phyloP scores from a whole-genome alignment of 768 basidiomycete species.

The Pulveroboletus sp. region DNA sequence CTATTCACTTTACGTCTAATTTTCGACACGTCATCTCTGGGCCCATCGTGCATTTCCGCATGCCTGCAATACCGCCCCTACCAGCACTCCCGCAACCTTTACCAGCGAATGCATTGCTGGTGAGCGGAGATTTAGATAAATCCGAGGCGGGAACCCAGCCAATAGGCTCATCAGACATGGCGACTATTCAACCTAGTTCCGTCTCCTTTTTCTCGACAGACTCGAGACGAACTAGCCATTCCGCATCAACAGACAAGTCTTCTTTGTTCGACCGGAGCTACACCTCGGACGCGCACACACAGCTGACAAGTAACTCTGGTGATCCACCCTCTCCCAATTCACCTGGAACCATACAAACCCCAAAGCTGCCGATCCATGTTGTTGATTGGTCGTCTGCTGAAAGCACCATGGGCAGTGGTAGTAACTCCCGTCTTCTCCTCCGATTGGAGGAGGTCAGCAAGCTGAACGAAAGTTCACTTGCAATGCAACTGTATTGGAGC shows the following conservation, averaged over 20 bases:
- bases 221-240: slow-evolving; percentile 32
- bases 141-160: slow-evolving; percentile 20
- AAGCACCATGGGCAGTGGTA: slow-evolving; percentile 33
- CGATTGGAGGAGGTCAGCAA: slow-evolving; percentile 41
- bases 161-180: slow-evolving; percentile 10
- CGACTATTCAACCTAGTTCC: slow-evolving; percentile 39
- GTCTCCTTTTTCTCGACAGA: slow-evolving; percentile 52
- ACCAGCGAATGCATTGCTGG: slow-evolving; percentile 23
- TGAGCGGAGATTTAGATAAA: slow-evolving; percentile 26
- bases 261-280: slow-evolving; percentile 29
- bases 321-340: slow-evolving; percentile 22
- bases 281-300: slow-evolving; percentile 23
- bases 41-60: slow-evolving; percentile 61
- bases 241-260: slow-evolving; percentile 33
- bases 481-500: slow-evolving; percentile 69
- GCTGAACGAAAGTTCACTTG: slow-evolving; percentile 58
- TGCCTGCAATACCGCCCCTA: slow-evolving; percentile 68
- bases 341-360: slow-evolving; percentile 1
- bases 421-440: slow-evolving; percentile 36
- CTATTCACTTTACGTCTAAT: slow-evolving; percentile 67
- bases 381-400: slow-evolving; percentile 48
- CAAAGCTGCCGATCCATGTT: slow-evolving; percentile 36
- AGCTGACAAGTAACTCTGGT: slow-evolving; percentile 16
- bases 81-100: slow-evolving; percentile 40
- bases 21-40: slow-evolving; percentile 64